Evolutionary conservation across 306 rosid genomes (phyloP).

Genomic region (Castanea mollissima): DNA sequence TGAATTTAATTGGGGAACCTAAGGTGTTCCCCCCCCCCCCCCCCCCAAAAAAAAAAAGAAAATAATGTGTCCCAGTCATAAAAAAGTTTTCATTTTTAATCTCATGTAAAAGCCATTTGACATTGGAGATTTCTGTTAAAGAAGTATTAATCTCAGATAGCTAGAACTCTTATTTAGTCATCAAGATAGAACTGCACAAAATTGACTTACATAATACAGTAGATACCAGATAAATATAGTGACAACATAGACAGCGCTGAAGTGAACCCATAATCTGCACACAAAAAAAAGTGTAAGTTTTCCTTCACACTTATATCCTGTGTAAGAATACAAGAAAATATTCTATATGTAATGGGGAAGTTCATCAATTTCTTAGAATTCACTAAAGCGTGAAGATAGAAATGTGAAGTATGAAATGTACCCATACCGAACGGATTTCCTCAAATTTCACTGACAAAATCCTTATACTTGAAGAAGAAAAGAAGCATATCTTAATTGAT

Average conservation of each 20-base stretch:
- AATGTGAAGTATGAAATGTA: not conserved
- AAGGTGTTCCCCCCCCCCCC: too few species aligned
- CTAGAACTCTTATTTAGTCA: constrained; percentile 9
- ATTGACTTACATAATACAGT: constrained; percentile 70
- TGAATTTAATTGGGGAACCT: too few species aligned
- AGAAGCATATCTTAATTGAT: not conserved
- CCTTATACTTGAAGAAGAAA: not conserved
- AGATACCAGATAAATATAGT: constrained; percentile 69
- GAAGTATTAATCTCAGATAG: not conserved
- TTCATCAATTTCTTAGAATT: not conserved
- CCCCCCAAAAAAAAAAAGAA: too few species aligned
- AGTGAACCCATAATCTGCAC: constrained; percentile 91
- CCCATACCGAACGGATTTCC: not conserved
- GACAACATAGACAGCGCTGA: constrained; percentile 77
- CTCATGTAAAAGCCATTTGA: constrained; percentile 14
- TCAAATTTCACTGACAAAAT: not conserved
- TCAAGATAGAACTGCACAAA: constrained; percentile 7
- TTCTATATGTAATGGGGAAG: not conserved
- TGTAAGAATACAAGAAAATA: not conserved
- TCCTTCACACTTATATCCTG: not conserved
- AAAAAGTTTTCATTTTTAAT: constrained; percentile 2
- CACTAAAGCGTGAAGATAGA: too few species aligned
- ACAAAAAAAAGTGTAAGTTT: not conserved
- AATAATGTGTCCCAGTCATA: not conserved
- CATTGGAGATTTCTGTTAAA: constrained; percentile 8